Conservation (phyloP, 225 moss, liverwort and hornwort species). For the Thuidium tamariscinum region DNA sequence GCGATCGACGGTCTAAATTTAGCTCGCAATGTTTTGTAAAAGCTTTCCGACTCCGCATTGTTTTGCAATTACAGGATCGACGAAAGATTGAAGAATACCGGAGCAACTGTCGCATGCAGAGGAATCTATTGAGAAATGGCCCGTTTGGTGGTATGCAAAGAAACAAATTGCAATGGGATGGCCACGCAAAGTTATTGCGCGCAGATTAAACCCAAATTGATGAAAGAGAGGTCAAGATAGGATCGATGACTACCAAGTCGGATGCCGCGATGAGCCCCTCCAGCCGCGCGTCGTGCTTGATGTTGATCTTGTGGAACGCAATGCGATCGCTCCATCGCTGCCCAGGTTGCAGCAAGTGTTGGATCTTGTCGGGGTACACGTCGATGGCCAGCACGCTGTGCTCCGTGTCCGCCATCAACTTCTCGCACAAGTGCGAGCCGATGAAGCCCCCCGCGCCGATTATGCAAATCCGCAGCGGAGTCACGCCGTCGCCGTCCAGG, state of each 20-base stretch:
- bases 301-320: conserved; percentile 46
- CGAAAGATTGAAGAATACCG: not conserved
- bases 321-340: conserved; percentile 33
- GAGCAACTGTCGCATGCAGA: not conserved
- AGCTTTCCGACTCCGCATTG: no score
- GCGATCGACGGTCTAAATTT: not conserved
- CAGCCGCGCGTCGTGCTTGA: conserved; percentile 32
- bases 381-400: conserved; percentile 41
- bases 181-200: not conserved
- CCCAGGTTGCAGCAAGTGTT: conserved; percentile 27
- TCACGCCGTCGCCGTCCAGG: conserved; percentile 30
- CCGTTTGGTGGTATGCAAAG: no score
- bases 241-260: conserved; percentile 9
- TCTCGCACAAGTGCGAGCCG: conserved; percentile 61
- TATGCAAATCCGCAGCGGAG: conserved; percentile 24
- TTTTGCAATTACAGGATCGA: not conserved
- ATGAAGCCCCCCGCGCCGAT: conserved; percentile 63
- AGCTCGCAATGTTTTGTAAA: no score
- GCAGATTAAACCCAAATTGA: not conserved
- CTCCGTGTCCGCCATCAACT: conserved; percentile 38
- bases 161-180: not conserved
- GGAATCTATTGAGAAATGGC: not conserved
- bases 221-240: no score
- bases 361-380: conserved; percentile 48
- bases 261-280: conserved; percentile 31